Base-by-base conservation (phyloP, 2,329 filamentous ascomycete species). In the Mycosphaerella arachidis region DNA sequence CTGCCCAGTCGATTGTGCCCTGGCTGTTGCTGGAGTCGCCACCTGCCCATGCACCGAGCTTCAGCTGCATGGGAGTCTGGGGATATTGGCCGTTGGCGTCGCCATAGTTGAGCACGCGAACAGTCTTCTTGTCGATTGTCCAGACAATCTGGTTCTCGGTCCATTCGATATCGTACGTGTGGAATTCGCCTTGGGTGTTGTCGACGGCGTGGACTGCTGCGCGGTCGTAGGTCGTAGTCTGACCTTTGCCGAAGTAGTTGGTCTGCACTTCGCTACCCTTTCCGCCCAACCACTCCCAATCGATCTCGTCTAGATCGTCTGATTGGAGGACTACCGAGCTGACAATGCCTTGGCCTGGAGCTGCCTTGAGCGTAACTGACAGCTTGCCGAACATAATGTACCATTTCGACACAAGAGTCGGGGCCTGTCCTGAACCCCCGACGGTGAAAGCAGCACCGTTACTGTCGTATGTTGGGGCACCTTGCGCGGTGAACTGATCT, bases 351-450 rank as follows among this genome's bases (percentile, higher is more conserved):
- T 85, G 86, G 7, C 94, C 94, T 0, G 92, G 88, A 9, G 94
- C 92, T 29, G 91, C 86, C 77, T 93, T 92, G 79, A 97, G 83
- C 33, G 85, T 87, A 67, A 92, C 85, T 66, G 96, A 89, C 71
- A 97, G 90, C 64, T 88, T 89, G 67, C 94, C 94, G 74, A 97
- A 99, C 94, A 99, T 97, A 79, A 99, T 96, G 81, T 97, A 97
- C 84, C 96, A 97, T 70, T 94, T 85, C 62, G 92, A 96, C 65
- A 84, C 83, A 62, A 99, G 84, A 74, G 93, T 89, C 0, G 94
- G 94, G 3, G 91, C 85, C 72, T 99, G 91, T 59, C 93, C 92
- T 54, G 86, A 82, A 71, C 86, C 79, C 55, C 85, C 77, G 55
- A 99, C 87, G 29, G 90, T 92, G 74, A 99, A 95, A 16, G 84